Base-by-base conservation (phyloP, 148 eudicot genomes). In the Fallopia convolvulus region DNA sequence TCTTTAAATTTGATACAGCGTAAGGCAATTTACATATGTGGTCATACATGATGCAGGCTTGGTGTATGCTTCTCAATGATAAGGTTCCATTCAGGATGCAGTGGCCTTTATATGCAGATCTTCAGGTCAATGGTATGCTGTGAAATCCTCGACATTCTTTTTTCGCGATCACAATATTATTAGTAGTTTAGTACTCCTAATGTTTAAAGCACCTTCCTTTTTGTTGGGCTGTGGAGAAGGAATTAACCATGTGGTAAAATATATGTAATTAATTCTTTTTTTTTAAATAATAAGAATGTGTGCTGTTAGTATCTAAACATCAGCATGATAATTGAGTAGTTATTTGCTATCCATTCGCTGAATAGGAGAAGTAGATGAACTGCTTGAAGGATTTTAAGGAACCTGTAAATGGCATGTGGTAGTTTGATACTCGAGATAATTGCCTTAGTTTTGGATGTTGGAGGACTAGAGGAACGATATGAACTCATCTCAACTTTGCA, bases 21-120 rank as follows among this genome's bases (percentile, higher is more conserved):
- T 9, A 68, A 68, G 46, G 46, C 4, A 33, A 68, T 15, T 68
- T 36, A 68, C 26, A 68, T 33, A 17, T 66, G 20, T 68, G 44
- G 20, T 68, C 23, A 52, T 48, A 74, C 52, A 18, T 79, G 73
- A 63, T 84, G 68, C 82, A 91, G 96, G 96, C 88, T 66, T 91
- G 96, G 96, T 91, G 96, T 77, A 91, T 91, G 88, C 96, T 91
- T 85, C 87, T 91, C 70, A 88, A 91, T 65, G 96, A 91, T 75
- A 86, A 85, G 82, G 96, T 91, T 79, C 87, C 84, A 49, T 91
- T 86, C 71, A 85, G 96, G 87, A 87, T 91, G 92, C 96, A 91
- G 84, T 91, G 96, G 96, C 96, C 92, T 1, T 91, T 82, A 50
- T 86, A 81, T 80, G 83, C 87, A 65, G 92, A 91, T 70, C 79